phyloP scores from a whole-genome alignment of 2,329 filamentous ascomycete species.

The Chaetomium sp. region DNA sequence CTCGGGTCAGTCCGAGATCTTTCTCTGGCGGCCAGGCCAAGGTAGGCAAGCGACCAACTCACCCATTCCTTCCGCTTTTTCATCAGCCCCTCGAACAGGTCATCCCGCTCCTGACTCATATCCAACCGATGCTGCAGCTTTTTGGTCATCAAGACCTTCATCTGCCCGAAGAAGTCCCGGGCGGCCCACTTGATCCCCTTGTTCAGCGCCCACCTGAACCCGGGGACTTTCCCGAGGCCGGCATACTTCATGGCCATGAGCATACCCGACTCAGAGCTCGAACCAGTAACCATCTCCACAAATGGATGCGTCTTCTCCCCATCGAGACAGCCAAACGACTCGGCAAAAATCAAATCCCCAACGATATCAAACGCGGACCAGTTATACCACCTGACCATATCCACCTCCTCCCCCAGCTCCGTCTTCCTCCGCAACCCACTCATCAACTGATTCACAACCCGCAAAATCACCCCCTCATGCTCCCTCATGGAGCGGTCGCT shows the following conservation, averaged over 20 bases:
- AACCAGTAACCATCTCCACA: background rate
- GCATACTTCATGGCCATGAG: constrained; percentile 4
- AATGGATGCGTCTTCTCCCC: background rate
- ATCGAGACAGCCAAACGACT: constrained; percentile 24
- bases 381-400: constrained; percentile 41
- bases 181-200: background rate
- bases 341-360: constrained; percentile 36
- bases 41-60: background rate
- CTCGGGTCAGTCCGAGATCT: background rate
- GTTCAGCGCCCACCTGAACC: background rate
- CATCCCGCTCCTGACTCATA: constrained; percentile 25
- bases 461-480: constrained; percentile 45
- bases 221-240: background rate
- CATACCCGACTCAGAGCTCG: background rate
- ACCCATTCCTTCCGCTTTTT: constrained; percentile 34
- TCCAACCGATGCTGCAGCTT: constrained; percentile 32
- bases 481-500: constrained; percentile 44
- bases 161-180: constrained; percentile 18
- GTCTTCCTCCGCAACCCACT: constrained; percentile 34
- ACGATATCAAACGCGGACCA: constrained; percentile 41
- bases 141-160: constrained; percentile 21
- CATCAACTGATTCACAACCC: constrained; percentile 44
- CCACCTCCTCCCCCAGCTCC: constrained; percentile 29
- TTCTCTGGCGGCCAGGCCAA: background rate
- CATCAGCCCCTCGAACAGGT: constrained; percentile 33